These are phyloP conservation scores for Backusella psychrophila DNA, from an alignment of 192 early-diverging fungal species.

Conservation along the genomic window DNA sequence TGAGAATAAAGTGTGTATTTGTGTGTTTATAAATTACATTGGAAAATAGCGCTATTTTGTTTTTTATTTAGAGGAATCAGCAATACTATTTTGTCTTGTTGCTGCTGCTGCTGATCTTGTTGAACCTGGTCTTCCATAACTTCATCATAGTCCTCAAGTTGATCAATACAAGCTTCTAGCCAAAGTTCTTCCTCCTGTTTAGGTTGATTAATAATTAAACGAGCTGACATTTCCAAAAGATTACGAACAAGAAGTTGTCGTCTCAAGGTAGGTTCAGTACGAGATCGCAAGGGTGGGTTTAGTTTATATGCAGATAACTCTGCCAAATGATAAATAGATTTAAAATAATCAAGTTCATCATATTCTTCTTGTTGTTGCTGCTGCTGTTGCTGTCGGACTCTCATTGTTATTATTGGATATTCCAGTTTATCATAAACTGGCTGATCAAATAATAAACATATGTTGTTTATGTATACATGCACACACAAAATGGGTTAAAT, in stretches of 20 bases:
- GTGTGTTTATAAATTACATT: background rate
- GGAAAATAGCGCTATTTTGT: background rate
- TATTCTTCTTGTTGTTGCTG: background rate
- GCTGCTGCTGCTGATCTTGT: background rate
- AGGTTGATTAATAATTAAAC: background rate
- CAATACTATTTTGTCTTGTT: slow-evolving; percentile 1
- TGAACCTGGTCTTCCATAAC: slow-evolving; percentile 14
- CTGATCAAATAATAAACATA: background rate
- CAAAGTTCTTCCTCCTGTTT: slow-evolving; percentile 20
- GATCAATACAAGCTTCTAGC: slow-evolving; percentile 32
- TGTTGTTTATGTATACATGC: background rate
- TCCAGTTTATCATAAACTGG: slow-evolving; percentile 4
- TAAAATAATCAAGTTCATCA: background rate
- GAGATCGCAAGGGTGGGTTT: background rate
- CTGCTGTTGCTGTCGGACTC: background rate
- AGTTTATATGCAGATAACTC: slow-evolving; percentile 8
- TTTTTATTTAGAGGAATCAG: background rate
- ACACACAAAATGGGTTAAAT: background rate
- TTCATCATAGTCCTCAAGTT: slow-evolving; percentile 17
- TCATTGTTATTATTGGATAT: background rate
- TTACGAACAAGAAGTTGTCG: slow-evolving; percentile 20
- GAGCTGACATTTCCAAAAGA: background rate
- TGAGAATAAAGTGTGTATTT: background rate
- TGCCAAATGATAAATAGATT: slow-evolving; percentile 5
- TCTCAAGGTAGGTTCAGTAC: slow-evolving; percentile 17